Evolutionary conservation across 2,329 filamentous ascomycete genomes (phyloP).

Genomic region (Clonostachys sp.): DNA sequence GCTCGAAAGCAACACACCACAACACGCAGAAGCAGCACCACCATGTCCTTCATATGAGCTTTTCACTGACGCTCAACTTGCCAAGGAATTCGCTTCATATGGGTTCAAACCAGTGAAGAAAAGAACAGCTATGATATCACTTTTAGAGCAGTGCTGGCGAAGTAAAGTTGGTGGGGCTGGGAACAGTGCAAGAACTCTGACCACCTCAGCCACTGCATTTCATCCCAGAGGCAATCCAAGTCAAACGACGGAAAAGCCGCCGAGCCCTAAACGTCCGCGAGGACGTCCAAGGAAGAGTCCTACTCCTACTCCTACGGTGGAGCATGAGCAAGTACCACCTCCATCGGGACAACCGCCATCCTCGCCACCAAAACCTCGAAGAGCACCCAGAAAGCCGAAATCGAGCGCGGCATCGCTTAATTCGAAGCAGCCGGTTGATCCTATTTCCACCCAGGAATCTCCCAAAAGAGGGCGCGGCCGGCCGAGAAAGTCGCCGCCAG

Average conservation of each 20-base stretch:
- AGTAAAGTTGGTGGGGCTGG: conserved; percentile 38
- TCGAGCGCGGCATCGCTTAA: no score
- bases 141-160: conserved; percentile 68
- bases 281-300: conserved; percentile 34
- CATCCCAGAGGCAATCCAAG: conserved; percentile 20
- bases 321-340: conserved; percentile 3
- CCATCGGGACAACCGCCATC: background rate
- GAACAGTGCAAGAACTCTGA: conserved; percentile 9
- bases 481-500: conserved; percentile 6
- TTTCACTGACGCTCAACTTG: conserved; percentile 58
- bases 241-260: conserved; percentile 24
- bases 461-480: conserved; percentile 5
- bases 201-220: conserved; percentile 16
- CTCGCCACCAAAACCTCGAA: no score
- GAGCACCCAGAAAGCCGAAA: no score
- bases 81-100: conserved; percentile 56
- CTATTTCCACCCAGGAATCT: background rate
- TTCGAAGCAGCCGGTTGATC: no score
- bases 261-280: conserved; percentile 26
- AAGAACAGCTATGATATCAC: conserved; percentile 63
- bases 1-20: background rate
- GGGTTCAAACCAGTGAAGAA: conserved; percentile 71
- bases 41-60: conserved; percentile 50
- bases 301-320: conserved; percentile 3
- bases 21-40: background rate